Evolutionary conservation across 176 grass and related monocot genomes (phyloP).

Genomic region (Cenchrus americanus): DNA sequence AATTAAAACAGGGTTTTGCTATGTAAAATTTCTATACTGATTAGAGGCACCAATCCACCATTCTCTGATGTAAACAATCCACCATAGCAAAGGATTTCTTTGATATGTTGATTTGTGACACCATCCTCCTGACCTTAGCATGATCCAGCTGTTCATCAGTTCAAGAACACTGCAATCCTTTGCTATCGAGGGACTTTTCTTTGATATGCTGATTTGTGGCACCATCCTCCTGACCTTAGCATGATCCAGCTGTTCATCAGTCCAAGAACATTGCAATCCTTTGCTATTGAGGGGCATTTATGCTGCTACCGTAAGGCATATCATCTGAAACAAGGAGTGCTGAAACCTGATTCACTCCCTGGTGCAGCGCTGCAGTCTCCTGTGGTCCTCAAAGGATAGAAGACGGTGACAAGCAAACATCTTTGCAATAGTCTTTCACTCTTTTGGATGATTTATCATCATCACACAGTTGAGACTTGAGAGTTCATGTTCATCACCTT

Average conservation of each 20-base stretch:
- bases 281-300: not conserved
- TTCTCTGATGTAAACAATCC: too few relatives aligned
- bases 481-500: conserved; percentile 8
- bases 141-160: not conserved
- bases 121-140: too few relatives aligned
- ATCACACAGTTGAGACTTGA: conserved; percentile 9
- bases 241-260: not conserved
- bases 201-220: not conserved
- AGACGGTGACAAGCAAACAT: not conserved
- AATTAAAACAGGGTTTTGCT: too few relatives aligned
- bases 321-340: not conserved
- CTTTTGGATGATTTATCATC: not conserved
- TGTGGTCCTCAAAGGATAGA: not conserved
- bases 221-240: not conserved
- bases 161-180: too few relatives aligned
- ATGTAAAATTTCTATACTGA: too few relatives aligned
- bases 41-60: too few relatives aligned
- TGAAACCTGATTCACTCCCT: not conserved
- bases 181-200: too few relatives aligned
- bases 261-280: not conserved
- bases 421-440: not conserved
- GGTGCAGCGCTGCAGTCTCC: not conserved
- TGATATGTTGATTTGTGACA: too few relatives aligned
- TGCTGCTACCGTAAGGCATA: not conserved
- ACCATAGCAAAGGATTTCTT: too few relatives aligned